Evolutionary conservation across 2,329 filamentous ascomycete genomes (phyloP).

Genomic region (Colletotrichum musicola): DNA sequence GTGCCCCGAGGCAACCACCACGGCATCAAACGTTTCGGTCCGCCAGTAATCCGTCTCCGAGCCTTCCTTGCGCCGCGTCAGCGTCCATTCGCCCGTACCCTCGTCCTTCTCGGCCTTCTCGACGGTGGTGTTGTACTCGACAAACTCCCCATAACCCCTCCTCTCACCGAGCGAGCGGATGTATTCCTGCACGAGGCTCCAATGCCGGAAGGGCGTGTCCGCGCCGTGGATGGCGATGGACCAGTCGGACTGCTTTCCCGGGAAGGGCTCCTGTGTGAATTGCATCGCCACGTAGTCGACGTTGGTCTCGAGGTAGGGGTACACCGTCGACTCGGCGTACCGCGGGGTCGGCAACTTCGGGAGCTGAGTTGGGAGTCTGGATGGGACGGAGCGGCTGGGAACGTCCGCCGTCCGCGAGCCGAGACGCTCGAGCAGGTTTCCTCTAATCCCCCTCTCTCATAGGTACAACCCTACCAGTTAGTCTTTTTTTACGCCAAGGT

Average conservation of each 20-base stretch:
- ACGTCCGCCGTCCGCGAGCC: constrained; percentile 63
- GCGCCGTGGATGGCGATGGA: constrained; percentile 60
- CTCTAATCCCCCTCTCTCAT: background rate
- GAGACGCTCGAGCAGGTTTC: constrained; percentile 54
- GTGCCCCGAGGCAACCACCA: constrained; percentile 71
- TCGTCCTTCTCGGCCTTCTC: constrained; percentile 66
- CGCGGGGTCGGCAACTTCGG: constrained; percentile 60
- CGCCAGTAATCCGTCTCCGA: constrained; percentile 67
- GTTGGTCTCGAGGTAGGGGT: constrained; percentile 74
- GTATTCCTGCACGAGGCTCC: constrained; percentile 67
- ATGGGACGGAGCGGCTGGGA: constrained; percentile 58
- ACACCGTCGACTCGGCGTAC: constrained; percentile 70
- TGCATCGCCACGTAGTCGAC: constrained; percentile 70
- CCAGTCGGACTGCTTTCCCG: constrained; percentile 47
- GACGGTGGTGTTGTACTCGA: constrained; percentile 71
- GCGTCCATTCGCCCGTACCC: constrained; percentile 59
- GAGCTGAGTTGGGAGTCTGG: constrained; percentile 58
- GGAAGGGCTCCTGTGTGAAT: constrained; percentile 69
- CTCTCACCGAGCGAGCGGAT: constrained; percentile 64
- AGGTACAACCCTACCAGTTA: no score
- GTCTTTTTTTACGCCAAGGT: no score
- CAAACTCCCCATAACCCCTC: constrained; percentile 64
- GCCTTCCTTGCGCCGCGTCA: constrained; percentile 61
- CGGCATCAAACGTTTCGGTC: constrained; percentile 71
- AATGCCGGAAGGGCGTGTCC: constrained; percentile 72